Evolutionary conservation across 352 stramenopile species (phyloP).

Genomic region (Globisporangium emineosum): DNA sequence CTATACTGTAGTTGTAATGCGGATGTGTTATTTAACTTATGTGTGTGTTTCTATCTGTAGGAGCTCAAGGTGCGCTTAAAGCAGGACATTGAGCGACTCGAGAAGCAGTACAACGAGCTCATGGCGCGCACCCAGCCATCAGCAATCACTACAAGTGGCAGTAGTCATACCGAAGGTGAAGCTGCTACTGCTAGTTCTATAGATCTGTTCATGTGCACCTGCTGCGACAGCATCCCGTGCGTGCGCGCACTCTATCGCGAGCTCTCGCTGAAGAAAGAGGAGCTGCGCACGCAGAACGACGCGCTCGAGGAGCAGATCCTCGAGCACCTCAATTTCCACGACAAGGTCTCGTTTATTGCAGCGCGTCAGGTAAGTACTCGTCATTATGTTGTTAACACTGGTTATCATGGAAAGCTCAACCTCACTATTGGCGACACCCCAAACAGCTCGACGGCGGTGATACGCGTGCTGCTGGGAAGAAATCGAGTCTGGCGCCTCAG

Average conservation of each 20-base stretch:
- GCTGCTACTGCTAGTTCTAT: background rate
- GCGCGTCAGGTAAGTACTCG: conserved; percentile 15
- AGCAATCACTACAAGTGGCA: background rate
- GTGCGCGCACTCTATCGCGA: conserved; percentile 19
- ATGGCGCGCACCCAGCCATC: conserved; percentile 15
- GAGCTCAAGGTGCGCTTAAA: conserved; percentile 24
- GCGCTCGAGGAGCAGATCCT: conserved; percentile 27
- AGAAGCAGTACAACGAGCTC: conserved; percentile 27
- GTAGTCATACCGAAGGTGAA: background rate
- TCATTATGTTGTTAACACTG: background rate
- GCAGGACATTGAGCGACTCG: conserved; percentile 25
- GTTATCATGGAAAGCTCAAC: background rate
- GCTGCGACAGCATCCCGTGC: conserved; percentile 8
- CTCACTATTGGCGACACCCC: background rate
- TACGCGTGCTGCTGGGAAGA: conserved; percentile 1
- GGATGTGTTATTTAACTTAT: background rate
- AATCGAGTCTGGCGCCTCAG: background rate
- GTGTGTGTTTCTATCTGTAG: conserved; percentile 4
- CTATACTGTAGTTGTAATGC: background rate
- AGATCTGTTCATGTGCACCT: conserved; percentile 13
- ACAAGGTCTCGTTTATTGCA: conserved; percentile 23
- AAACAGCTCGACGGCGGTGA: background rate
- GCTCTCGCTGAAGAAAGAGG: conserved; percentile 25
- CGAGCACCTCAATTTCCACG: conserved; percentile 23
- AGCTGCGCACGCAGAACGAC: conserved; percentile 22